Evolutionary conservation across 108 stramenopile species (phyloP).

Genomic region (Nannochloropsis salina): DNA sequence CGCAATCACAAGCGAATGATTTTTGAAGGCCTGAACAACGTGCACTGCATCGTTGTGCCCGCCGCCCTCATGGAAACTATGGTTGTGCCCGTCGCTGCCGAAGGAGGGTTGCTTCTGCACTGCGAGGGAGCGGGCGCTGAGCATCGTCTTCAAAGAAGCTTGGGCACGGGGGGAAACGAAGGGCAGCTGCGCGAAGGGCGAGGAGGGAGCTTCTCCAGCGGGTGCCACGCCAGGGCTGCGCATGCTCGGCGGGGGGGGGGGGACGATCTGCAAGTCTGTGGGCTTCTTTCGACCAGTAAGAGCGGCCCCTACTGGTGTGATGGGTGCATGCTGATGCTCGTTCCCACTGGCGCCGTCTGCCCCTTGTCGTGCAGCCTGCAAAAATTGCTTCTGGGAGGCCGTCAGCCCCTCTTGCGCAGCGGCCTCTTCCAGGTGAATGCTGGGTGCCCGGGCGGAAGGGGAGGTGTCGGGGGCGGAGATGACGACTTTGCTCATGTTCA

Average conservation of each 20-base stretch:
- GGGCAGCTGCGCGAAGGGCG: neutral
- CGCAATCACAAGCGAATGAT: neutral
- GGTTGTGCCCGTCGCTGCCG: neutral
- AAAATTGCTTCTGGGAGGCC: neutral
- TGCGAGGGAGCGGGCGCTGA: neutral
- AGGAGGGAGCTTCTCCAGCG: neutral
- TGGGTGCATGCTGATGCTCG: neutral
- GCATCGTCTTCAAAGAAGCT: neutral
- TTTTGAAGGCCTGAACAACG: neutral
- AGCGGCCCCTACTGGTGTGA: neutral
- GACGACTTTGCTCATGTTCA: neutral
- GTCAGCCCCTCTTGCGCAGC: neutral
- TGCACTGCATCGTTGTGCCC: neutral
- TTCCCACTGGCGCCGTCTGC: neutral
- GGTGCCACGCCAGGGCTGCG: neutral
- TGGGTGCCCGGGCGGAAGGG: neutral
- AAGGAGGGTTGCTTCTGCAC: neutral
- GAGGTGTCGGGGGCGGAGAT: neutral
- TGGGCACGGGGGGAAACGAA: conserved; percentile 17
- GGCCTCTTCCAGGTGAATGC: neutral
- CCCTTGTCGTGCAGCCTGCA: neutral
- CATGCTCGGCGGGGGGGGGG: neutral
- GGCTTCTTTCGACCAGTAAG: neutral
- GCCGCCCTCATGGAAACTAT: neutral
- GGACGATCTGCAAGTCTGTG: neutral